Evolutionary conservation across 208 protist genomes (phyloP).

Genomic region (Leishmania mexicana): DNA sequence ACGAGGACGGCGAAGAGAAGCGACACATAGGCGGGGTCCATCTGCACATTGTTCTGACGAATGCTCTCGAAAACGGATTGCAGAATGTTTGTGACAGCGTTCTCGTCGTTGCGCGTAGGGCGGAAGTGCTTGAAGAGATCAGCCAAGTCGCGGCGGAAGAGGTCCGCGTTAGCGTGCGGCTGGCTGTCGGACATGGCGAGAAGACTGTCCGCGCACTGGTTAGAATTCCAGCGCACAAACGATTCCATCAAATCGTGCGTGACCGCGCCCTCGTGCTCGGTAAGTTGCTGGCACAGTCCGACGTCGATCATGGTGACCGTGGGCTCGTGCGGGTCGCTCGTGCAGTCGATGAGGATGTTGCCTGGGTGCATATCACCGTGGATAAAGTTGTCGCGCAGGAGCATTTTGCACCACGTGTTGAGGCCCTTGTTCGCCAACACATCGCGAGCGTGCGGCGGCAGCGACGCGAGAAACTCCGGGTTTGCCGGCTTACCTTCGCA

Average conservation of each 20-base stretch:
- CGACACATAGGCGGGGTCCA: slow-evolving; percentile 90
- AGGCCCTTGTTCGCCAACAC: slow-evolving; percentile 86
- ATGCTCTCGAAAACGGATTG: slow-evolving; percentile 87
- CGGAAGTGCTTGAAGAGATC: slow-evolving; percentile 80
- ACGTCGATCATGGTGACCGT: slow-evolving; percentile 88
- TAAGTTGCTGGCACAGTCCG: slow-evolving; percentile 89
- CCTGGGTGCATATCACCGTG: slow-evolving; percentile 94
- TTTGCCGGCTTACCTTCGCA: slow-evolving; percentile 80
- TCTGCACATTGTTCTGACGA: slow-evolving; percentile 77
- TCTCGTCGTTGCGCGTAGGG: slow-evolving; percentile 58
- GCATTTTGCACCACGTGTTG: slow-evolving; percentile 93
- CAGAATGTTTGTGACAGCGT: slow-evolving; percentile 84
- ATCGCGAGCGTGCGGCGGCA: slow-evolving; percentile 76
- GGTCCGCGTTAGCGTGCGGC: slow-evolving; percentile 50
- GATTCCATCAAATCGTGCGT: slow-evolving; percentile 81
- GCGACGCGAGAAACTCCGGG: slow-evolving; percentile 78
- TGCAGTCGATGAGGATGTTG: slow-evolving; percentile 90
- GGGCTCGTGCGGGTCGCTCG: slow-evolving; percentile 70
- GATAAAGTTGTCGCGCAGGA: slow-evolving; percentile 92
- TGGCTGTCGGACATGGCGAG: slow-evolving; percentile 70
- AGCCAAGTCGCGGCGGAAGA: slow-evolving; percentile 56
- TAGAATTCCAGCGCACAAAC: slow-evolving; percentile 88
- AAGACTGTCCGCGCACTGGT: slow-evolving; percentile 63
- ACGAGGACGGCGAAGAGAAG: slow-evolving; percentile 92
- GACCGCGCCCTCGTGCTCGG: slow-evolving; percentile 52